Evolutionary conservation across 2,329 filamentous ascomycete species (phyloP).

Genomic region (Aspergillus unguis): DNA sequence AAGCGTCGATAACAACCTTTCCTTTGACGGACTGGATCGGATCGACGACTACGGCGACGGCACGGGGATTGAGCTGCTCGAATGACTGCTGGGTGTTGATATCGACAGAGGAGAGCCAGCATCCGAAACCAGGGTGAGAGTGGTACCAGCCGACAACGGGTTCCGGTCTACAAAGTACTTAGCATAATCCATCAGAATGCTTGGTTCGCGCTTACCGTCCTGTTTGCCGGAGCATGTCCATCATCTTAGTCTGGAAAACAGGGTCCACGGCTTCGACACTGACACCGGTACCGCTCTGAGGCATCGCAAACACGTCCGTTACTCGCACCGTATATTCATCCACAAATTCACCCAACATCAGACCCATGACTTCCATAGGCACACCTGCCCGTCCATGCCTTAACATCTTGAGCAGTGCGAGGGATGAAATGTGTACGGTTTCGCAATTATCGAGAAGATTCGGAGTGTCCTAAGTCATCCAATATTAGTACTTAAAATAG

Average conservation of each 20-base stretch:
- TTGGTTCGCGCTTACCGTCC: slow-evolving; percentile 64
- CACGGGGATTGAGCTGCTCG: slow-evolving; percentile 93
- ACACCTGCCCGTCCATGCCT: slow-evolving; percentile 95
- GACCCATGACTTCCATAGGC: slow-evolving; percentile 99
- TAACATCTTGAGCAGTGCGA: slow-evolving; percentile 97
- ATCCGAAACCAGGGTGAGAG: slow-evolving; percentile 97
- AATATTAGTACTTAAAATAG: slow-evolving; percentile 9
- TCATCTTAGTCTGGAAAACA: slow-evolving; percentile 99
- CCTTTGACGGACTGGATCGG: slow-evolving; percentile 99
- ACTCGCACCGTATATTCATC: slow-evolving; percentile 98
- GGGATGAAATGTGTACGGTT: slow-evolving; percentile 97
- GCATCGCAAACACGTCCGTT: slow-evolving; percentile 99
- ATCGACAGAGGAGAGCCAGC: slow-evolving; percentile 98
- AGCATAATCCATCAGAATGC: slow-evolving; percentile 6
- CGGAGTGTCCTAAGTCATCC: slow-evolving; percentile 66
- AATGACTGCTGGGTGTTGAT: slow-evolving; percentile 99
- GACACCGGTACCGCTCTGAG: slow-evolving; percentile 95
- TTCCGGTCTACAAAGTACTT: slow-evolving; percentile 64
- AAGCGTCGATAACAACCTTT: slow-evolving; percentile 98
- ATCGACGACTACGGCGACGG: slow-evolving; percentile 96
- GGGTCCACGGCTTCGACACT: slow-evolving; percentile 98
- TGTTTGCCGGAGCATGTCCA: slow-evolving; percentile 98
- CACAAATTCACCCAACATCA: slow-evolving; percentile 98
- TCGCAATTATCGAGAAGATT: slow-evolving; percentile 98
- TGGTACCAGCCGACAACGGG: slow-evolving; percentile 99